These are phyloP conservation scores for Kluyveromyces starmeri DNA, from an alignment of 805 yeast species.

Conservation along the genomic window DNA sequence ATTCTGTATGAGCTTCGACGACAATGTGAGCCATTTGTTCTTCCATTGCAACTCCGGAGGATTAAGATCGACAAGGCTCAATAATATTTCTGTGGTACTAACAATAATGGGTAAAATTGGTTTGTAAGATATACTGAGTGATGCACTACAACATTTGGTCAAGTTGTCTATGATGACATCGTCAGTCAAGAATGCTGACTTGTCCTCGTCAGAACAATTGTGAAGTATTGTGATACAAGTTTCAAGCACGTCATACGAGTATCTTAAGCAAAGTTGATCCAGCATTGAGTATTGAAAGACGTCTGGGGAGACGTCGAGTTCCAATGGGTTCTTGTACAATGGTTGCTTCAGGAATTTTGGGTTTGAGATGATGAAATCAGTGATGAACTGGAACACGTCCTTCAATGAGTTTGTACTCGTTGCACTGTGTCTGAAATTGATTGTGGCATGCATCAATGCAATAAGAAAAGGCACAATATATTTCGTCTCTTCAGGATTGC, in stretches of 20 bases:
- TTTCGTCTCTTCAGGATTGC: constrained; percentile 18
- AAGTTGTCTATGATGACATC: constrained; percentile 15
- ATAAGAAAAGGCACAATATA: constrained; percentile 48
- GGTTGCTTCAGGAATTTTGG: constrained; percentile 22
- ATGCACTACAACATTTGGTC: constrained; percentile 28
- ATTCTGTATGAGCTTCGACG: constrained; percentile 2
- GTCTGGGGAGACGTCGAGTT: constrained; percentile 22
- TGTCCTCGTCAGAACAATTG: constrained; percentile 21
- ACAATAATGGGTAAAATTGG: constrained; percentile 45
- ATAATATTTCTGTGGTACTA: constrained; percentile 44
- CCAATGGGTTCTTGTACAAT: constrained; percentile 12
- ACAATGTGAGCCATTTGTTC: constrained; percentile 2
- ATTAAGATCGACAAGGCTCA: constrained; percentile 6
- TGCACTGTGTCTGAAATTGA: constrained; percentile 58
- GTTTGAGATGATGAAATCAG: constrained; percentile 20
- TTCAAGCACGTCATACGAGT: constrained; percentile 51
- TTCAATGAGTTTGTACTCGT: constrained; percentile 33
- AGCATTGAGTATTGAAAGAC: constrained; percentile 40
- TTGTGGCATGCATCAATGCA: constrained; percentile 44
- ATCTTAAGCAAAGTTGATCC: constrained; percentile 42
- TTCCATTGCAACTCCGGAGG: constrained; percentile 5
- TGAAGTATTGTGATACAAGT: constrained; percentile 14
- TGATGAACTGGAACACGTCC: constrained; percentile 21
- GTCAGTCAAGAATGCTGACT: constrained; percentile 15
- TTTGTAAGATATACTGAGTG: constrained; percentile 38